Evolutionary conservation across 768 basidiomycete species (phyloP).

Genomic region (Russula ochroleuca): DNA sequence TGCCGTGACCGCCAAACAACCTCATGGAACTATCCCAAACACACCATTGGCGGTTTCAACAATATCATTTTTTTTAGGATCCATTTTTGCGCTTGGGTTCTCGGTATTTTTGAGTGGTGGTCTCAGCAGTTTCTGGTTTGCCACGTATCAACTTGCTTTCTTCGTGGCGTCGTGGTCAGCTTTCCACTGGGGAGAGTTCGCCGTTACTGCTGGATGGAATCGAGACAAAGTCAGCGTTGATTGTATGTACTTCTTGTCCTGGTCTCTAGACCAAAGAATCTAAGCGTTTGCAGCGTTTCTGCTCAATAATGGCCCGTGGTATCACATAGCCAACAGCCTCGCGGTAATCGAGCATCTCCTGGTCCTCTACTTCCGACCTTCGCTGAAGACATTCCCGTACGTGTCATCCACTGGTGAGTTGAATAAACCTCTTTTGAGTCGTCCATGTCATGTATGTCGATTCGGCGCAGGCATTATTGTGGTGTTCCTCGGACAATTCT

Average conservation of each 20-base stretch:
- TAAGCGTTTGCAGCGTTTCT: constrained; percentile 68
- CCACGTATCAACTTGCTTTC: constrained; percentile 73
- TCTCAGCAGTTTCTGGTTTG: constrained; percentile 49
- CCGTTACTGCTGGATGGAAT: constrained; percentile 95
- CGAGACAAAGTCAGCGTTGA: constrained; percentile 86
- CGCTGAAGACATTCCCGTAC: constrained; percentile 54
- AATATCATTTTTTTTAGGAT: constrained; percentile 86
- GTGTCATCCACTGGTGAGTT: constrained; percentile 55
- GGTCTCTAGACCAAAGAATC: background rate
- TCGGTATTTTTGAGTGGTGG: constrained; percentile 49
- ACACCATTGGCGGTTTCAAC: constrained; percentile 75
- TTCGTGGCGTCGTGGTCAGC: constrained; percentile 78
- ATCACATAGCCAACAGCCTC: constrained; percentile 76
- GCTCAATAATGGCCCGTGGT: constrained; percentile 81
- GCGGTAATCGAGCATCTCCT: constrained; percentile 80
- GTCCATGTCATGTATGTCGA: background rate
- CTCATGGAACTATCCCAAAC: constrained; percentile 72
- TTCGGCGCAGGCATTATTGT: constrained; percentile 52
- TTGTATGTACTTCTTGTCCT: constrained; percentile 53
- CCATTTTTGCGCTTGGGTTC: constrained; percentile 55
- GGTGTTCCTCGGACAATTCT: constrained; percentile 63
- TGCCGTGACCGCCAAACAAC: constrained; percentile 32
- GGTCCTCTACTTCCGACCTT: constrained; percentile 62
- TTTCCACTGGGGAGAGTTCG: constrained; percentile 95
- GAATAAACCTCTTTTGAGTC: background rate